phyloP scores from a whole-genome alignment of 2,329 filamentous ascomycete genomes.

The Aspergillus sclerotialis region DNA sequence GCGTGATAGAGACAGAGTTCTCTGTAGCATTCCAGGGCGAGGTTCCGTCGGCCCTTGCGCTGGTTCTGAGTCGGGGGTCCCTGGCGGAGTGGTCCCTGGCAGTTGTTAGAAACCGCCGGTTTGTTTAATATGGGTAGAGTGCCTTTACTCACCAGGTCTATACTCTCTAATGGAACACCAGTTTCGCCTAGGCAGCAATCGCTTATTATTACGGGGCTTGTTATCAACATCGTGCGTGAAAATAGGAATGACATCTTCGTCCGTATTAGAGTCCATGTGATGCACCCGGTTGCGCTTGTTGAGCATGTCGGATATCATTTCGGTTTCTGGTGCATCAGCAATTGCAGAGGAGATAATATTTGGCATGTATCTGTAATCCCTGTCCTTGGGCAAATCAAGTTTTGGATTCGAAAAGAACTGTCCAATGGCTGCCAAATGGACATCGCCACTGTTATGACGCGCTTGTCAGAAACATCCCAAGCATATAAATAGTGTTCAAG shows the following conservation, averaged over 20 bases:
- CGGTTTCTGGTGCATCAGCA: constrained; percentile 81
- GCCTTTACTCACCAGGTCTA: constrained; percentile 52
- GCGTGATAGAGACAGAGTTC: constrained; percentile 57
- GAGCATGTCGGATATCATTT: constrained; percentile 80
- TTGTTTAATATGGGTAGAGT: too few species aligned
- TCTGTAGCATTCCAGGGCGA: constrained; percentile 38
- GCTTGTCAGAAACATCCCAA: constrained; percentile 5
- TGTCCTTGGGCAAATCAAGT: constrained; percentile 73
- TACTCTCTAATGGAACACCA: constrained; percentile 93
- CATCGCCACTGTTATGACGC: constrained; percentile 77
- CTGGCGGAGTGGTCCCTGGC: constrained; percentile 69
- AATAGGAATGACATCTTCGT: constrained; percentile 93
- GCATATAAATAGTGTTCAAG: neutral
- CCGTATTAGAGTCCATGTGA: constrained; percentile 63
- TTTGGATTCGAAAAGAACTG: constrained; percentile 94
- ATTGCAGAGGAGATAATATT: constrained; percentile 94
- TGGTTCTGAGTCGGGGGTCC: constrained; percentile 51
- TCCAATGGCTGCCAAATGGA: constrained; percentile 84
- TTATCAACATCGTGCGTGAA: constrained; percentile 86
- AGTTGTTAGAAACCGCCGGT: neutral
- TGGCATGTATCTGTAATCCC: constrained; percentile 92
- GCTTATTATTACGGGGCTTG: constrained; percentile 83
- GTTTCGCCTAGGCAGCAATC: constrained; percentile 80
- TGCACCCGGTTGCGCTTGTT: constrained; percentile 83
- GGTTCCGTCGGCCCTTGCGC: constrained; percentile 23